Base-by-base conservation (phyloP, 2,329 filamentous ascomycete genomes). In the Calonectria hongkongensis region DNA sequence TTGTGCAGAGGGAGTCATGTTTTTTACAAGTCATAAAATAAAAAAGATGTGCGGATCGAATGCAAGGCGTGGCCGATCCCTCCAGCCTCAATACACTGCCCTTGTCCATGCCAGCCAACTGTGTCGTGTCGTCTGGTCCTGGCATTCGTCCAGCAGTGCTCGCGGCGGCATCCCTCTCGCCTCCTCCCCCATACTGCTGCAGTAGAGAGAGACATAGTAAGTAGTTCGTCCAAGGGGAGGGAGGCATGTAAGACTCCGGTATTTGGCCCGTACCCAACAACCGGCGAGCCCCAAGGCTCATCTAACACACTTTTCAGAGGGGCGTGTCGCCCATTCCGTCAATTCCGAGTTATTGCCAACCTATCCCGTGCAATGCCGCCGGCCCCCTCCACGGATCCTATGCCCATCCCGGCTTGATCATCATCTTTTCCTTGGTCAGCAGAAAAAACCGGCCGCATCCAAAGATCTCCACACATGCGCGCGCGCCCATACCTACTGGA, bases 381-480 rank as follows among this genome's bases (percentile, higher is more conserved):
- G 48, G 15, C 27, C n/a, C 54, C 64, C 71, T 68, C 73, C 65
- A 69, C 73, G 62, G 54, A 74, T 65, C 63, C 30, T 60, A 66
- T 51, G 4, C 39, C 64, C 69, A 72, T 72, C 75, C 74, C 72
- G 71, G 73, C 73, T 74, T 58, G 68, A 79, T 79, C 73, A 77
- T 73, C 73, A 62, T 68, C 47, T 41, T 64, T 69, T 70, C 69
- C 67, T 75, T 74, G 72, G 74, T 74, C 74, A 68, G 72, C 68
- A 64, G 16, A 28, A 71, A 45, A 60, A 45, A 47, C 60, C 21
- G 54, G 68, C 39, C 48, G 68, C 30, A 58, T 54, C 27, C n/a
- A 45, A 43, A 63, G 10, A 48, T 30, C 60, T 66, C 28, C 48
- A 66, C 58, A 21, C 60, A 70, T 41, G 62, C 50, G 13, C 50